Evolutionary conservation across 768 basidiomycete species (phyloP).

Genomic region (Baorangia bicolor): DNA sequence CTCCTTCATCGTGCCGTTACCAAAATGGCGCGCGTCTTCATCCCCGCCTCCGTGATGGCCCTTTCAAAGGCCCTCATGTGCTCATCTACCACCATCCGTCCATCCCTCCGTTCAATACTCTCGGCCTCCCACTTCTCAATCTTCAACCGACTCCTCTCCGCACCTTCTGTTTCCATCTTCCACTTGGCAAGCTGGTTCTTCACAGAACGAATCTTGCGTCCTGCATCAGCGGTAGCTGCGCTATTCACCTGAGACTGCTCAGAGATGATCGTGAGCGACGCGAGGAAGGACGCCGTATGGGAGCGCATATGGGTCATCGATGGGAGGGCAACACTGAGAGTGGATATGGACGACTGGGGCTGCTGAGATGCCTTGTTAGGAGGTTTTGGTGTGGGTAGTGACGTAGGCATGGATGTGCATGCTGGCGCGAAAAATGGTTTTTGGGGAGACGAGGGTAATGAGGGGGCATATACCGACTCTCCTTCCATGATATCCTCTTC

Average conservation of each 20-base stretch:
- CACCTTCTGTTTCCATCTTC: conserved; percentile 82
- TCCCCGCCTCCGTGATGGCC: conserved; percentile 68
- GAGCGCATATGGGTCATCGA: conserved; percentile 72
- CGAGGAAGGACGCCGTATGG: conserved; percentile 70
- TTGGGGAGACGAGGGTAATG: conserved; percentile 44
- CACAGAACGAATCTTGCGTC: conserved; percentile 80
- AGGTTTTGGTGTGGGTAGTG: conserved; percentile 31
- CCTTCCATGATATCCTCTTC: conserved; percentile 42
- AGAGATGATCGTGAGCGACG: conserved; percentile 73
- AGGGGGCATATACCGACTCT: conserved; percentile 39
- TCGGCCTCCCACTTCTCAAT: conserved; percentile 83
- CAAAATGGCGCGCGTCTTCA: conserved; percentile 78
- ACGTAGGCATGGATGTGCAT: conserved; percentile 50
- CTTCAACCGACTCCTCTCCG: conserved; percentile 70
- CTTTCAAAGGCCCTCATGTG: conserved; percentile 74
- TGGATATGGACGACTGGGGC: conserved; percentile 30
- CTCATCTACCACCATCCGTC: conserved; percentile 71
- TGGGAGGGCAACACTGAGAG: conserved; percentile 42
- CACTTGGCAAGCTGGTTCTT: conserved; percentile 82
- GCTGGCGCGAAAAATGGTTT: conserved; percentile 57
- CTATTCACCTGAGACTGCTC: conserved; percentile 89
- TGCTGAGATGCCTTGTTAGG: conserved; percentile 18
- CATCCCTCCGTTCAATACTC: conserved; percentile 47
- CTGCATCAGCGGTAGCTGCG: conserved; percentile 81
- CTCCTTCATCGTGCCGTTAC: conserved; percentile 67